phyloP scores from a whole-genome alignment of 179 eudicot species.

The Corrigiola litoralis region DNA sequence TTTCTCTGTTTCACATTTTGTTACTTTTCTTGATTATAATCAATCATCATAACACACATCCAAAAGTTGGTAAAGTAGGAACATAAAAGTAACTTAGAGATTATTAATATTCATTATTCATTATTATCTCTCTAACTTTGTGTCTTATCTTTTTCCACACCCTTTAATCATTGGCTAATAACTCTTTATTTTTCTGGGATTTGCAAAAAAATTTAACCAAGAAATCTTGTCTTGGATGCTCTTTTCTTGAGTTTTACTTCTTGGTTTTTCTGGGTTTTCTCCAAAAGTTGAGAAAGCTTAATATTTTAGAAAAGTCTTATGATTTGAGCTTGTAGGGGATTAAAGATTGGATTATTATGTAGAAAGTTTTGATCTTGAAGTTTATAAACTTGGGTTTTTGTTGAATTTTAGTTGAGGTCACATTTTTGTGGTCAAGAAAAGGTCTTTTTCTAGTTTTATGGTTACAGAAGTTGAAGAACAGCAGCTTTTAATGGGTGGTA shows the following conservation, averaged over 20 bases:
- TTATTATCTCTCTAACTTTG: slow-evolving; percentile 13
- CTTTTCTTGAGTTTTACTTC: slow-evolving; percentile 1
- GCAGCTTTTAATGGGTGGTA: slow-evolving; percentile 8
- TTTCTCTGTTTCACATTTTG: neutral
- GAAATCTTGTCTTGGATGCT: neutral
- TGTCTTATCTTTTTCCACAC: neutral
- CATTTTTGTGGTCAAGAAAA: slow-evolving; percentile 10
- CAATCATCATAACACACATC: slow-evolving; percentile 3
- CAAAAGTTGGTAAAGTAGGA: slow-evolving; percentile 4
- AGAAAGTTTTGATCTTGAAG: slow-evolving; percentile 8
- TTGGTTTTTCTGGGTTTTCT: slow-evolving; percentile 6
- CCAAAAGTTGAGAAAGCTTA: neutral
- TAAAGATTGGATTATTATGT: neutral
- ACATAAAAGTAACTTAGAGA: slow-evolving; percentile 1
- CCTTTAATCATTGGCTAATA: slow-evolving; percentile 4
- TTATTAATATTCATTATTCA: neutral
- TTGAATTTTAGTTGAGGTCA: slow-evolving; percentile 4
- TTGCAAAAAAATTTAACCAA: neutral
- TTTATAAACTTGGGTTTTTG: neutral
- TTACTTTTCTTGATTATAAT: slow-evolving; percentile 3
- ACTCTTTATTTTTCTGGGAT: slow-evolving; percentile 1
- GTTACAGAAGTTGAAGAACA: slow-evolving; percentile 21
- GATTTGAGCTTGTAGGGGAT: neutral
- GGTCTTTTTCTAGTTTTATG: slow-evolving; percentile 14
- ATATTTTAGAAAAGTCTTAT: neutral